Percentiles rank a stretch among this genome's conserved stretches.
phyloP scores from a whole-genome alignment of 805 yeast species.

The Metschnikowia kofuensis region DNA sequence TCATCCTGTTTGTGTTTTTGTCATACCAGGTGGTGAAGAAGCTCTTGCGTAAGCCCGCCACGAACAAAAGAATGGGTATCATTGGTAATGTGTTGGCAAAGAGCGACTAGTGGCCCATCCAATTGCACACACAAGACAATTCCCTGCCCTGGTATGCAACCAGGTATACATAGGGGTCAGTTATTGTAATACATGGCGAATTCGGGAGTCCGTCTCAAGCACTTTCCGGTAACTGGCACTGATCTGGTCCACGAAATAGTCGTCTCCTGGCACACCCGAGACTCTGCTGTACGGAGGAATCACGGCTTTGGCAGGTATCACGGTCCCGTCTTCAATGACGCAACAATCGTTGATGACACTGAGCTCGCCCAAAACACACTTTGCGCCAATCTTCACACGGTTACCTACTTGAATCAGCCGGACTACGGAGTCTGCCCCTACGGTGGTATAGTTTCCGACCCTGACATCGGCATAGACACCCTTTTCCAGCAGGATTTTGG shows the following conservation, averaged over 20 bases:
- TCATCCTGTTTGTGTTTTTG: constrained; percentile 7
- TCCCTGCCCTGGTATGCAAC: background rate
- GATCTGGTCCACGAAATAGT: constrained; percentile 25
- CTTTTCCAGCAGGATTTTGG: background rate
- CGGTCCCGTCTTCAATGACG: constrained; percentile 39
- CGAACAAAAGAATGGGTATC: constrained; percentile 10
- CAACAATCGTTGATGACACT: constrained; percentile 52
- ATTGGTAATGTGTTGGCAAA: constrained; percentile 13
- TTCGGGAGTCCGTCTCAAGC: constrained; percentile 36
- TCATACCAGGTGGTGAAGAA: constrained; percentile 1
- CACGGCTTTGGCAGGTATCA: constrained; percentile 40
- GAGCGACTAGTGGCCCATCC: constrained; percentile 6
- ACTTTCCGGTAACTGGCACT: constrained; percentile 31
- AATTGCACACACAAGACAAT: too few relatives aligned
- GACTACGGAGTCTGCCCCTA: constrained; percentile 36
- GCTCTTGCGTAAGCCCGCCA: constrained; percentile 1
- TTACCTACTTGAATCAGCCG: constrained; percentile 44
- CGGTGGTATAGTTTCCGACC: constrained; percentile 46
- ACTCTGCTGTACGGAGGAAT: constrained; percentile 55
- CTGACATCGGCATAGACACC: constrained; percentile 12
- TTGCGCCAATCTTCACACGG: constrained; percentile 45
- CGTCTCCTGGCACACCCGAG: constrained; percentile 35
- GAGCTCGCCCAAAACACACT: constrained; percentile 35
- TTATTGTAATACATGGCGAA: constrained; percentile 13
- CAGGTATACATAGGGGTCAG: background rate